A percentile compares a stretch with the other conserved stretches of the same genome.
These are phyloP conservation scores for Globisporangium spiculum DNA, from an alignment of 352 stramenopile species.

Conservation along the genomic window DNA sequence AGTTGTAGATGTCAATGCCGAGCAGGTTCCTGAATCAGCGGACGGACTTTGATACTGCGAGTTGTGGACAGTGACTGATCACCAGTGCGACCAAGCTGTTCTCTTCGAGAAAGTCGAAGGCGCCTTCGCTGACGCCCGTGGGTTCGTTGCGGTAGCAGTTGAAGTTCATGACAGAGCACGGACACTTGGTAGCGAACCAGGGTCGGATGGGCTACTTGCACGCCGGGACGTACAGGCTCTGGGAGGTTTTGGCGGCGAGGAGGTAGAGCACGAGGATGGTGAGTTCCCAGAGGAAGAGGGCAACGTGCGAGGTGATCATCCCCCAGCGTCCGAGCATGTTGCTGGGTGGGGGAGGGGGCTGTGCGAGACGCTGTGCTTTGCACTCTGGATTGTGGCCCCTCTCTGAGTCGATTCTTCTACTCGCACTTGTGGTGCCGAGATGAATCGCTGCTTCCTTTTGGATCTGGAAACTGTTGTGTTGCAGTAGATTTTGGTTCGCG, in stretches of 20 bases:
- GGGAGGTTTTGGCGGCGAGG: constrained; percentile 16
- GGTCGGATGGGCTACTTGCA: constrained; percentile 23
- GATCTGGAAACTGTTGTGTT: not conserved
- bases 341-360: not conserved
- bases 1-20: constrained; percentile 55
- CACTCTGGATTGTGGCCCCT: too few species aligned
- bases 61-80: constrained; percentile 41
- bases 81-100: constrained; percentile 30
- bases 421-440: not conserved
- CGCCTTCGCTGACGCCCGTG: constrained; percentile 11
- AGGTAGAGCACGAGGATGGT: constrained; percentile 16
- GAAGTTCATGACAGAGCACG: constrained; percentile 33
- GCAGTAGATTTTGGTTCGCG: not conserved
- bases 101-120: constrained; percentile 27
- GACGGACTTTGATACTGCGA: constrained; percentile 32
- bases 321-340: constrained; percentile 7
- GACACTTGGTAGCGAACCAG: constrained; percentile 29
- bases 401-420: not conserved
- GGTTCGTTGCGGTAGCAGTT: constrained; percentile 31
- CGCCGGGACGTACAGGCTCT: constrained; percentile 12
- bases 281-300: constrained; percentile 16
- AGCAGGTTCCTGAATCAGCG: constrained; percentile 36
- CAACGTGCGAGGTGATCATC: constrained; percentile 9
- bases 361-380: not conserved
- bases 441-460: not conserved